Evolutionary conservation across 306 rosid genomes (phyloP), one percentile per base, ranked within the genome.

Genomic region (Sicyos baderoa): DNA sequence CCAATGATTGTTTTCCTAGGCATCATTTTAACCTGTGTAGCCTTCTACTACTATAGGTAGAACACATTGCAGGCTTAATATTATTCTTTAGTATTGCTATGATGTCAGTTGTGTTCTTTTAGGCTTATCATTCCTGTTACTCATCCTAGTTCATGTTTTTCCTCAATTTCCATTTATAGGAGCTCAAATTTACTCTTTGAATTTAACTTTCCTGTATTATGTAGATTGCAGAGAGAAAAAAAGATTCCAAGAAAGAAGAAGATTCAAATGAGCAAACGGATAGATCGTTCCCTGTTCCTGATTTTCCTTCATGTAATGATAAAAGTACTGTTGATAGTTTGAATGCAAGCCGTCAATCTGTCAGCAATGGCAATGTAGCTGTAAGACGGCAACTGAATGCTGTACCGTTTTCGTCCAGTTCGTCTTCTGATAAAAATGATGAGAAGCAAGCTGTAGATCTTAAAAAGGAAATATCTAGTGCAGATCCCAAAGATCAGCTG

Each of bases 181-280:
- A 65, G 40, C 42, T 47, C 18, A 45, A 65, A 65, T 44, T 17
- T 63, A 40, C 23, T 53, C 1, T n/a, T n/a, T n/a, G 9, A 27
- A 57, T 66, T 42, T 70, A 49, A 42, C 45, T 70, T 50, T 73
- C 45, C 42, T 76, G 50, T 61, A 14, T 78, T 74, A 45, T 70
- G 73, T 74, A 93, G 98, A 93, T 89, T 84, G 85, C 94, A 49
- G 97, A 90, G 76, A 86, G 95, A 83, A 88, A 75, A 82, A 88
- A 88, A 64, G 83, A 77, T 68, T 66, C 71, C 70, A 85, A 76
- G 73, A 88, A 76, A 76, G 72, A 74, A 0, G 68, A 16, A 25
- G 40, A 55, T 78, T 81, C 89, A 60, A 65, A 76, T 53, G 87
- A 77, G 58, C 68, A 19, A 72, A 63, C 67, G 68, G 85, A 74